phyloP scores from a whole-genome alignment of 345 rosid species.

The Hypericum perforatum region DNA sequence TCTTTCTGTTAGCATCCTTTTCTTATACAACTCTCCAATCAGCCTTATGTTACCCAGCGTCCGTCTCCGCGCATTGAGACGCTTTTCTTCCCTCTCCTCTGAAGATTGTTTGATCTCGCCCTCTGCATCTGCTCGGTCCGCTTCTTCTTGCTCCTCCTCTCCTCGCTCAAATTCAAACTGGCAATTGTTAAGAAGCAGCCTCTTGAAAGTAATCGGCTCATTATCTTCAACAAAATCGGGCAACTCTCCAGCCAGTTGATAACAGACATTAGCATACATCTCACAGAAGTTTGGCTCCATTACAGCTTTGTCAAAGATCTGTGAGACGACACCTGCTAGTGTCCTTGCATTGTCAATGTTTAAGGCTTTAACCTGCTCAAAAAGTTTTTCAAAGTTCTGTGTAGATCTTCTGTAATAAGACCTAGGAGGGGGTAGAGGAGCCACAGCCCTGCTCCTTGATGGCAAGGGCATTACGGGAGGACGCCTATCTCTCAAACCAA shows the following conservation, averaged over 20 bases:
- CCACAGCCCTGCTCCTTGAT: conserved; percentile 59
- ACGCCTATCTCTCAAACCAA: conserved; percentile 55
- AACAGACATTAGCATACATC: conserved; percentile 37
- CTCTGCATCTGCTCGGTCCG: conserved; percentile 69
- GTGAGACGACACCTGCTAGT: conserved; percentile 71
- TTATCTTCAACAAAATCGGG: conserved; percentile 67
- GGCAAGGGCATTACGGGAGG: conserved; percentile 52
- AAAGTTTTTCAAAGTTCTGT: conserved; percentile 84
- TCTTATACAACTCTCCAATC: conserved; percentile 93
- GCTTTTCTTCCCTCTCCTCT: conserved; percentile 80
- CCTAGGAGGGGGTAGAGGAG: conserved; percentile 44
- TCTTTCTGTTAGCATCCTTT: conserved; percentile 83
- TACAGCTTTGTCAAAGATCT: conserved; percentile 94
- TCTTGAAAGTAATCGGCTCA: conserved; percentile 70
- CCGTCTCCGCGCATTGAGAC: conserved; percentile 74
- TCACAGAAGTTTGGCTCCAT: conserved; percentile 70
- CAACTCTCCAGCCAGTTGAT: conserved; percentile 52
- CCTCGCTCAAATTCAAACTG: conserved; percentile 97
- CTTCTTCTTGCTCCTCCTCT: conserved; percentile 88
- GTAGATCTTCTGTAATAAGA: conserved; percentile 83
- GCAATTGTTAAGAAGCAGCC: conserved; percentile 84
- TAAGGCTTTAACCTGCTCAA: conserved; percentile 82
- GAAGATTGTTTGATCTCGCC: conserved; percentile 63
- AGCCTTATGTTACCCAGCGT: conserved; percentile 96
- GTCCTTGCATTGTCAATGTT: conserved; percentile 70